Conservation (phyloP, 1,284 basidiomycete genomes). For the Ceratobasidium sp. region DNA sequence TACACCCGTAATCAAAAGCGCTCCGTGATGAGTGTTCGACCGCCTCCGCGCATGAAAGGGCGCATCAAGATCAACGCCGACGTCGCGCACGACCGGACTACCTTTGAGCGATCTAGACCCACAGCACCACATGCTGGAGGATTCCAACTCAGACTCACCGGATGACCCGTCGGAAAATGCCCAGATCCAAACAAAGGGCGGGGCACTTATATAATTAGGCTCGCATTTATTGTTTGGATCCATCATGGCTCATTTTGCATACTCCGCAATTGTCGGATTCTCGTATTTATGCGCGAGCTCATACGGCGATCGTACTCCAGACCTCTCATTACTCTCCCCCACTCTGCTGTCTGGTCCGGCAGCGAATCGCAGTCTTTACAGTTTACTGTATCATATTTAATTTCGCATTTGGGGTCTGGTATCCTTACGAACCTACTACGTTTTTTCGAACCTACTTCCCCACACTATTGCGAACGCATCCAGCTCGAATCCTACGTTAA, state of each 20-base stretch:
- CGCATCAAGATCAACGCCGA: slow-evolving; percentile 25
- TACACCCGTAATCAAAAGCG: neutral
- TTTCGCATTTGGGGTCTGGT: slow-evolving; percentile 35
- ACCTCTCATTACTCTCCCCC: slow-evolving; percentile 10
- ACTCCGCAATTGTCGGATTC: slow-evolving; percentile 19
- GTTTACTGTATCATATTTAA: slow-evolving; percentile 26
- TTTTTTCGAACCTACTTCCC: neutral
- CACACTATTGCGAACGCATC: slow-evolving; percentile 3
- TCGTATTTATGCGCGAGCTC: slow-evolving; percentile 35
- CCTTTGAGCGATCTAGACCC: neutral
- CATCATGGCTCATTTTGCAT: neutral
- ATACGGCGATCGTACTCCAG: neutral
- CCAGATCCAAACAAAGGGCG: slow-evolving; percentile 31
- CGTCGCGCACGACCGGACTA: neutral
- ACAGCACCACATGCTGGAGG: slow-evolving; percentile 1
- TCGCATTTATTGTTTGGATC: slow-evolving; percentile 34
- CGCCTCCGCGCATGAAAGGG: slow-evolving; percentile 5
- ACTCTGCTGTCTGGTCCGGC: slow-evolving; percentile 40
- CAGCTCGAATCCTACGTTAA: too few species aligned
- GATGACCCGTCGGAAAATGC: neutral
- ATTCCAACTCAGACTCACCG: neutral
- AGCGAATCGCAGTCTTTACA: slow-evolving; percentile 25
- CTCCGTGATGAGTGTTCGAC: slow-evolving; percentile 12
- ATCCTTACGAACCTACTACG: slow-evolving; percentile 28
- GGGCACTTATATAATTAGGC: slow-evolving; percentile 20